Evolutionary conservation across 192 early-diverging fungal species (phyloP).

Genomic region (Backusella luteola): DNA sequence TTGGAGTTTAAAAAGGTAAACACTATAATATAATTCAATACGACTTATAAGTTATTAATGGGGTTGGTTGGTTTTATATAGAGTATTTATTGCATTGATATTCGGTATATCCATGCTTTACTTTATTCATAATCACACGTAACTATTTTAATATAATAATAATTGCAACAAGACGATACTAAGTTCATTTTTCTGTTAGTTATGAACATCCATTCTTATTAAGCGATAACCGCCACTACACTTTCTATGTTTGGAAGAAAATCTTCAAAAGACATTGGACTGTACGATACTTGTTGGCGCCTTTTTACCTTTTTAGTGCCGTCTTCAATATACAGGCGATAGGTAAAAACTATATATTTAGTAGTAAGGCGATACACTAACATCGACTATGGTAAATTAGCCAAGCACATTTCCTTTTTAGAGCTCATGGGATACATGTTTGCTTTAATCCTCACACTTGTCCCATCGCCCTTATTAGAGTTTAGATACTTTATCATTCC

Average conservation of each 20-base stretch:
- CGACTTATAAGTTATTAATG: neutral
- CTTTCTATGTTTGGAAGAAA: conserved; percentile 93
- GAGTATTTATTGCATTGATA: neutral
- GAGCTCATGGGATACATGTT: conserved; percentile 53
- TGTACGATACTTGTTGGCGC: conserved; percentile 60
- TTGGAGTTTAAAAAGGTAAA: neutral
- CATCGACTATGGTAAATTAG: conserved; percentile 24
- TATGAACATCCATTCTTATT: conserved; percentile 92
- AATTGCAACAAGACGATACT: neutral
- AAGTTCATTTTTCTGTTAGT: conserved; percentile 32
- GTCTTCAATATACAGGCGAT: conserved; percentile 41
- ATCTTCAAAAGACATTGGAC: conserved; percentile 58
- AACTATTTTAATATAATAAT: conserved; percentile 9
- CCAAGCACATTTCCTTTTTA: conserved; percentile 43
- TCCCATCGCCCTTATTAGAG: conserved; percentile 93
- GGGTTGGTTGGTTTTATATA: neutral
- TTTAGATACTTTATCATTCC: conserved; percentile 96
- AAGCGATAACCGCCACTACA: conserved; percentile 93
- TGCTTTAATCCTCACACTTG: conserved; percentile 60
- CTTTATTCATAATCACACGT: conserved; percentile 54
- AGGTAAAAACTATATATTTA: conserved; percentile 40
- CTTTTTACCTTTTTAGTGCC: conserved; percentile 56
- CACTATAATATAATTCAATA: neutral
- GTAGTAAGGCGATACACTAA: neutral
- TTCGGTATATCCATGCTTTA: conserved; percentile 30